Conservation (phyloP, 2,329 filamentous ascomycete genomes). For the Samsoniella hepiali region DNA sequence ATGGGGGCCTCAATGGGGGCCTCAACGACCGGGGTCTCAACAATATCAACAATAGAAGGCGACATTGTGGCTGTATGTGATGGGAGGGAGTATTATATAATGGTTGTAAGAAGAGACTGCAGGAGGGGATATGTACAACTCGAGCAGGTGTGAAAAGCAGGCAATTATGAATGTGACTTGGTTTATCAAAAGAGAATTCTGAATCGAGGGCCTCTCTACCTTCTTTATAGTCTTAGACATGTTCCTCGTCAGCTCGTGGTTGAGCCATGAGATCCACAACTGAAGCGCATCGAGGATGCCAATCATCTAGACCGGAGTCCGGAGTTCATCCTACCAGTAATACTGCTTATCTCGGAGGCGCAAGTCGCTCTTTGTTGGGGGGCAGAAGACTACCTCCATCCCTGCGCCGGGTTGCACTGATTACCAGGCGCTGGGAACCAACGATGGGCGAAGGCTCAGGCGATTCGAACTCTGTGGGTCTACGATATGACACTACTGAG, state of each 20-base stretch:
- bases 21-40: conserved; percentile 13
- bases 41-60: conserved; percentile 12
- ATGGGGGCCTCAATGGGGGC: conserved; percentile 4
- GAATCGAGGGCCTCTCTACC: not conserved
- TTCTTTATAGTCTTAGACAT: conserved; percentile 14
- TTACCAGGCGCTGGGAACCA: conserved; percentile 9
- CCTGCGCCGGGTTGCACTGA: conserved; percentile 10
- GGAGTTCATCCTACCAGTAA: conserved; percentile 14
- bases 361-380: conserved; percentile 3
- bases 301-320: conserved; percentile 13
- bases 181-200: not conserved
- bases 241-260: not conserved
- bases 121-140: not conserved
- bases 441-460: conserved; percentile 8
- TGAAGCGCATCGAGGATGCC: conserved; percentile 2
- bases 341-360: conserved; percentile 16
- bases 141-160: not conserved
- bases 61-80: conserved; percentile 8
- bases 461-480: conserved; percentile 13
- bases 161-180: not conserved
- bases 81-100: not conserved
- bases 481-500: conserved; percentile 16
- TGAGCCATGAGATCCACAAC: conserved; percentile 4
- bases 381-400: not conserved
- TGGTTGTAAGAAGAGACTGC: not conserved